Base-by-base conservation (phyloP, 441 rosid genomes). In the Heliophila coronopifolia region DNA sequence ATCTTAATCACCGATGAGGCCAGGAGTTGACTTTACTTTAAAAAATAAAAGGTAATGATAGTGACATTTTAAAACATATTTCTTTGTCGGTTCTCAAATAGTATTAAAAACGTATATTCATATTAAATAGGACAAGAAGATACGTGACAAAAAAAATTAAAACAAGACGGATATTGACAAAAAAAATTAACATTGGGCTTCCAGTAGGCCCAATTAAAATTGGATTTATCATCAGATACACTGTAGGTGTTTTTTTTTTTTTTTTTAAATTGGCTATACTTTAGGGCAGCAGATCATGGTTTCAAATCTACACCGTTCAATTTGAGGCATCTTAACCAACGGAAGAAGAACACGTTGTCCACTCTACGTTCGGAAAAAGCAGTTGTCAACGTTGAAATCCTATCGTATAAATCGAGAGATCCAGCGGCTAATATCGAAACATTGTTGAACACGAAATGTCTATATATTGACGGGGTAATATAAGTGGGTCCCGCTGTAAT, bases 401-500 rank as follows among this genome's bases (percentile, higher is more conserved):
- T 0, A 28, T 2, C 58, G 58, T 56, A 1, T 36, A 42, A 14
- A 6, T 3, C 1, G 7, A 1, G 0, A 0, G 6, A 56, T 56
- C 58, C 6, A 56, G 47, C 63, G 63, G 69, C 3, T 0, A 0
- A 16, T 0, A 49, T 13, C 15, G 58, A 49, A 56, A 48, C 3
- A 31, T 48, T 37, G 9, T 25, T 23, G 12, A 2, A 34, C 68
- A 64, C 38, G 69, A 64, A 42, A 64, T 34, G 7, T 55, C 58
- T 56, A 4, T 17, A 8, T 3, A 45, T 39, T 46, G 54, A 54
- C 30, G 54, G 32, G 51, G 16, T 17, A 12, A 27, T 17, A 25
- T 16, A 2, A 15, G 58, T 50, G 54, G 69, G 47, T 0, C 69
- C 69, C 30, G 46, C 63, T 57, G 69, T 64, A 51, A 41, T 49